Evolutionary conservation across 2,329 filamentous ascomycete genomes (phyloP), one percentile per base, ranked within the genome.

Genomic region (Chaetothyriales sp.): DNA sequence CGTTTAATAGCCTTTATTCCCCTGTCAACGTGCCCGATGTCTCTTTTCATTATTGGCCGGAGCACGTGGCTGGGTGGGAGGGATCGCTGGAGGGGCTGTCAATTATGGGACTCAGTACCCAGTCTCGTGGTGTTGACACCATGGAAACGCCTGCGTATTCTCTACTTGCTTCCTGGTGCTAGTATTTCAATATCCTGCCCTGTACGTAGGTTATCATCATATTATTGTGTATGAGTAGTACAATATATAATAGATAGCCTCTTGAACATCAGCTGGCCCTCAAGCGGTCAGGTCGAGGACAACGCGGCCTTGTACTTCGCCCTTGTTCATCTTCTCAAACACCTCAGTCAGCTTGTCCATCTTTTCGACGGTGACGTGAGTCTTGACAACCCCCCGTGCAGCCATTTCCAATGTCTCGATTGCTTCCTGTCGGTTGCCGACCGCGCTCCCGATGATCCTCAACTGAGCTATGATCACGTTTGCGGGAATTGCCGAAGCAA

Each of bases 371-470:
- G 66, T 63, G 50, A 68, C 61, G 56, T 70, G 68, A 43, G 70
- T 65, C 57, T 72, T 72, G 48, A 75, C 66, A 18, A 74, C 59
- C 2, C 72, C 72, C 56, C 56, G 49, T 9, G 68, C 66, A 6
- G 70, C 72, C 63, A 74, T 68, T 5, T 74, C 67, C 54, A 75
- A 55, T 7, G 68, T 66, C 57, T 75, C 72, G 47, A 71, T 65
- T 9, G 74, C 73, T 26, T 77, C 74, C 49, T 66, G 64, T 43
- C 72, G 66, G 49, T 71, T 76, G 0, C 75, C 74, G 12, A 77
- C 73, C 0, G 71, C 68, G 8, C 69, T 72, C 4, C 72, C 73
- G 3, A 71, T 68, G 51, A 78, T 73, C n/a, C 63, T 68, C 47
- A 66, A 59, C 54, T 74, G 67, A 52, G 65, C 64, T 4, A 51